These are phyloP conservation scores for Kodamaea kaohsiungensis DNA, from an alignment of 805 yeast species.

Conservation along the genomic window DNA sequence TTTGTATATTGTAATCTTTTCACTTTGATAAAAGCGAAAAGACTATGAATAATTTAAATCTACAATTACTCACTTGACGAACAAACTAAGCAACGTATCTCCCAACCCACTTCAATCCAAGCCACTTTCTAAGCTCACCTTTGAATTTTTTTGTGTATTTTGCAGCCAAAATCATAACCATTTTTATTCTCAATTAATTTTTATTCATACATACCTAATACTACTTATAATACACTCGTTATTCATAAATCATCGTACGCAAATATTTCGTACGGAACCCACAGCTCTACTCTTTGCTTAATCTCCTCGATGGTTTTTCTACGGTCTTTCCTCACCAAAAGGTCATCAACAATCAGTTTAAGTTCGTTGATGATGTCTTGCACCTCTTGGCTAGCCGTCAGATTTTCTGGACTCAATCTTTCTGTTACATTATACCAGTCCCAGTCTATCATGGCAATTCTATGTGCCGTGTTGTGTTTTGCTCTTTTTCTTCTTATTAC, in stretches of 20 bases:
- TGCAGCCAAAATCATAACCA: not conserved
- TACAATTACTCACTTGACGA: too few species aligned
- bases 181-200: not conserved
- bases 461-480: constrained; percentile 67
- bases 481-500: constrained; percentile 43
- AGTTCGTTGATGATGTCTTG: constrained; percentile 22
- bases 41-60: too few species aligned
- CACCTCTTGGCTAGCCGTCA: constrained; percentile 14
- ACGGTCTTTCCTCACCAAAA: constrained; percentile 41
- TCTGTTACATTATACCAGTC: constrained; percentile 59
- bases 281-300: not conserved
- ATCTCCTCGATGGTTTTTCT: constrained; percentile 21
- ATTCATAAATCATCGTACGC: constrained; percentile 17
- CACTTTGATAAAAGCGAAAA: too few species aligned
- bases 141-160: not conserved
- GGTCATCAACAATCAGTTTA: constrained; percentile 29
- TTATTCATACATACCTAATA: not conserved
- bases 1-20: too few species aligned
- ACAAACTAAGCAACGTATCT: too few species aligned
- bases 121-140: not conserved
- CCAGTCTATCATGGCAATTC: constrained; percentile 95
- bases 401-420: constrained; percentile 7
- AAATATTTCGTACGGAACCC: constrained; percentile 1
- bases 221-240: constrained; percentile 18
- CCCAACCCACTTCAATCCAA: too few species aligned